Evolutionary conservation across 495 filamentous ascomycete genomes (phyloP).

Genomic region (Talaromyces trachyspermus): DNA sequence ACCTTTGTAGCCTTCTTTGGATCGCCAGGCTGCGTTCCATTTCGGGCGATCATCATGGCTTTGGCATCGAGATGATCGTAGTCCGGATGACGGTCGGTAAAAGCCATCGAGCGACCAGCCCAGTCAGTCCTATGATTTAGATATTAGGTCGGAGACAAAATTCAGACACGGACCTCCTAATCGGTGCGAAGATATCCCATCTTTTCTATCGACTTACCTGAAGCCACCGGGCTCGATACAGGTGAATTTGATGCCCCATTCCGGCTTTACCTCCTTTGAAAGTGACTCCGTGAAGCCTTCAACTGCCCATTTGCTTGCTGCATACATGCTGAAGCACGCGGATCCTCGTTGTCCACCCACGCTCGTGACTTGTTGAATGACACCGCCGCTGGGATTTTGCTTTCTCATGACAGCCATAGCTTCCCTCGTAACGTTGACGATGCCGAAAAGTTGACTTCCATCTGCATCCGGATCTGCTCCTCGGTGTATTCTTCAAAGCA

Average conservation of each 20-base stretch:
- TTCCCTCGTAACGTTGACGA: constrained; percentile 29
- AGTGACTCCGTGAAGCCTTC: constrained; percentile 36
- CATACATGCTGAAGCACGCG: constrained; percentile 29
- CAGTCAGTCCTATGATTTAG: not conserved
- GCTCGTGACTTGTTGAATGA: constrained; percentile 38
- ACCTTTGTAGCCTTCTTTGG: constrained; percentile 25
- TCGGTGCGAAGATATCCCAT: too few species aligned
- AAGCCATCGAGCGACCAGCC: not conserved
- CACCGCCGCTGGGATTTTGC: constrained; percentile 27
- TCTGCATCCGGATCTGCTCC: constrained; percentile 24
- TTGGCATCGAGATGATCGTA: not conserved
- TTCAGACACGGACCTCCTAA: too few species aligned
- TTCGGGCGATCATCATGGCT: not conserved
- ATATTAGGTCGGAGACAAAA: too few species aligned
- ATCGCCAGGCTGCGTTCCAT: constrained; percentile 33
- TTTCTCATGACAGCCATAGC: constrained; percentile 33
- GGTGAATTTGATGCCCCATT: constrained; percentile 32
- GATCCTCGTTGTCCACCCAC: constrained; percentile 33
- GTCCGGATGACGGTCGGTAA: not conserved
- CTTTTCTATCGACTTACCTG: constrained; percentile 7
- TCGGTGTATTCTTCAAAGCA: constrained; percentile 37
- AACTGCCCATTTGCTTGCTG: constrained; percentile 31
- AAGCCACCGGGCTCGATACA: constrained; percentile 17
- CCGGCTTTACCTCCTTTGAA: constrained; percentile 34
- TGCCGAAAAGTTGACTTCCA: constrained; percentile 51